phyloP scores from a whole-genome alignment of 345 rosid species.

The Abelmoschus esculentus region DNA sequence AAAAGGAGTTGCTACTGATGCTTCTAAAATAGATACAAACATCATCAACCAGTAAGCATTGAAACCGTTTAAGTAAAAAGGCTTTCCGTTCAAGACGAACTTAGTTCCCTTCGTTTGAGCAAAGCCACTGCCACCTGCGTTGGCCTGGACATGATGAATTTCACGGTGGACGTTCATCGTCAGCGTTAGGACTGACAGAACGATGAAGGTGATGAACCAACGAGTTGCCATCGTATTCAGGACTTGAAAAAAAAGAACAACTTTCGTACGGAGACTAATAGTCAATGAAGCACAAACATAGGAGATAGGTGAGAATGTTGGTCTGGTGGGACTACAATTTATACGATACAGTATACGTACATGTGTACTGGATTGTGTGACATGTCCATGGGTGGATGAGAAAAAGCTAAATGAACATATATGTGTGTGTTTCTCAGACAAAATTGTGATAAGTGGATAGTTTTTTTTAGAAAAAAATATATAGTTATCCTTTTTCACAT shows the following conservation, averaged over 20 bases:
- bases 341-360: background rate
- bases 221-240: background rate
- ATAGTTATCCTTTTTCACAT: too few species aligned
- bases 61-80: slow-evolving; percentile 62
- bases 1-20: too few species aligned
- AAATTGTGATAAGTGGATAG: too few species aligned
- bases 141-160: background rate
- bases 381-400: too few species aligned
- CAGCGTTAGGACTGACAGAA: background rate
- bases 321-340: background rate
- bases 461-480: too few species aligned
- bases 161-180: background rate
- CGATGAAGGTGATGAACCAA: background rate
- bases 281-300: background rate
- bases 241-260: background rate
- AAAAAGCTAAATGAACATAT: too few species aligned
- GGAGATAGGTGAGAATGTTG: background rate
- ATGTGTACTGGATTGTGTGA: too few species aligned
- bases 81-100: slow-evolving; percentile 35
- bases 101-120: slow-evolving; percentile 32
- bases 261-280: background rate
- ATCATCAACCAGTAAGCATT: slow-evolving; percentile 81
- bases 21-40: too few species aligned
- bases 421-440: too few species aligned
- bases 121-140: slow-evolving; percentile 9